Evolutionary conservation across 163 green algal genomes (phyloP).

Genomic region (Chlamydomonas reinhardtii): DNA sequence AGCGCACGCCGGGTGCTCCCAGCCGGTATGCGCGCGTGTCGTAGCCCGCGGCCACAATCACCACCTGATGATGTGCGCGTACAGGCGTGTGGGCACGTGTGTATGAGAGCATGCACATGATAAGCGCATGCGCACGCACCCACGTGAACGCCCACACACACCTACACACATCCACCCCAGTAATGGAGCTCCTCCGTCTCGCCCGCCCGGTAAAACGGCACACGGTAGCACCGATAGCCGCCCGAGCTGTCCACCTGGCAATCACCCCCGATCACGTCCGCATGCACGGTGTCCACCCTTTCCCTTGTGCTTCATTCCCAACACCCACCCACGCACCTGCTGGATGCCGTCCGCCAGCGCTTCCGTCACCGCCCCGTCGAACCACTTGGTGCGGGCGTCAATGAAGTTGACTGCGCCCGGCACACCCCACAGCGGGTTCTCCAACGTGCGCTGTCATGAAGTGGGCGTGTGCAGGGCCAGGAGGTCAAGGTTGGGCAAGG

Average conservation of each 20-base stretch:
- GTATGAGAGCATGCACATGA: no score
- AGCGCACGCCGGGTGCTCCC: conserved; percentile 51
- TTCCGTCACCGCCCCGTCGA: conserved; percentile 68
- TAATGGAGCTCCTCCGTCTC: no score
- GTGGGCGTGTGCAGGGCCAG: background rate
- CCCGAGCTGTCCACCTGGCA: no score
- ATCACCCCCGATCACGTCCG: no score
- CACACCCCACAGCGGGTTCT: conserved; percentile 61
- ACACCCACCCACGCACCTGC: conserved; percentile 68
- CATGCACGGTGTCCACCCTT: no score
- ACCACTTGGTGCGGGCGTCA: conserved; percentile 81
- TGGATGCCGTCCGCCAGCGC: conserved; percentile 63
- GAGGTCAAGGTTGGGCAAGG: background rate
- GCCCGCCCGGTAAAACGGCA: no score
- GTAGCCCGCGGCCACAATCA: conserved; percentile 78
- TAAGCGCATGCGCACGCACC: no score
- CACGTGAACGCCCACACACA: no score
- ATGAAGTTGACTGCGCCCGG: conserved; percentile 81
- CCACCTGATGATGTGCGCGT: conserved; percentile 59
- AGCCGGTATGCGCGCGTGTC: conserved; percentile 82
- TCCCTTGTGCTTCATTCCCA: no score
- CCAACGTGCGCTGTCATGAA: conserved; percentile 48
- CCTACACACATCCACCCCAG: no score
- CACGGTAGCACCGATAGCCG: no score
- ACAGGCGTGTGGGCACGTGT: background rate